Evolutionary conservation across 306 rosid species (phyloP).

Genomic region (Vigna unguiculata): DNA sequence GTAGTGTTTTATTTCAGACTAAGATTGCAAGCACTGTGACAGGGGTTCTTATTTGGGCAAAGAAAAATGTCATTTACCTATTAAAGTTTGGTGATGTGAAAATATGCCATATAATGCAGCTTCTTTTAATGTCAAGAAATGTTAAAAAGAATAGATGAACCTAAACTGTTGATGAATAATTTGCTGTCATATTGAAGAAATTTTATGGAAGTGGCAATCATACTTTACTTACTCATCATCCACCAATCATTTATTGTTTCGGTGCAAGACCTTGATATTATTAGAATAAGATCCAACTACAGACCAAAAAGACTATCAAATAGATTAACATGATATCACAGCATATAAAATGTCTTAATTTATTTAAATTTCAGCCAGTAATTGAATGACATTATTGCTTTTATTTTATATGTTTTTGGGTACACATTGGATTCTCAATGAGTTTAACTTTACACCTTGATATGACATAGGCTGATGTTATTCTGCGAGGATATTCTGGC

Average conservation of each 20-base stretch:
- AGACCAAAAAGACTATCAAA: background rate
- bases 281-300: background rate
- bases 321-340: background rate
- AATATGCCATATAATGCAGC: background rate
- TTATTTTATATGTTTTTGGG: background rate
- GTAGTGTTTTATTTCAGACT: background rate
- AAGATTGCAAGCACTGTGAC: background rate
- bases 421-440: conserved; percentile 7
- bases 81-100: background rate
- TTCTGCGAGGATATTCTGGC: conserved; percentile 76
- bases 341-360: background rate
- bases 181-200: background rate
- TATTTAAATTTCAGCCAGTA: background rate
- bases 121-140: conserved; percentile 2
- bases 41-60: background rate
- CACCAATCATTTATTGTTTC: background rate
- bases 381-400: background rate
- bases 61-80: no score
- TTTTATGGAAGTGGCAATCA: conserved; percentile 9
- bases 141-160: background rate
- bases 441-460: conserved; percentile 13
- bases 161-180: background rate
- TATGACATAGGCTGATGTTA: conserved; percentile 67
- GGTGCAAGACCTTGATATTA: background rate
- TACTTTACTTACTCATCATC: background rate